phyloP scores from a whole-genome alignment of 805 yeast genomes.

The Cyberlindnera xylosilytica region DNA sequence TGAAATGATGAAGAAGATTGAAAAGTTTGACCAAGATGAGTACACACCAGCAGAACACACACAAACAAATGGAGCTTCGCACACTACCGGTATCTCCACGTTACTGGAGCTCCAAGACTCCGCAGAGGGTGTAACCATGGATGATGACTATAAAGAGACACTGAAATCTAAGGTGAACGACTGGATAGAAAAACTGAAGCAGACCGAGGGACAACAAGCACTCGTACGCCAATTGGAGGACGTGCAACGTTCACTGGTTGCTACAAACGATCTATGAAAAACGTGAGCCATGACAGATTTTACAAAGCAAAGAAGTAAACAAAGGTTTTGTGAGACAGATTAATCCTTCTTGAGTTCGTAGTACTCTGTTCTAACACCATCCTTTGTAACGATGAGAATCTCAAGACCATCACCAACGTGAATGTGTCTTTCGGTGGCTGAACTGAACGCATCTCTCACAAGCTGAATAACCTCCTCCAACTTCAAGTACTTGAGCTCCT shows the following conservation, averaged over 20 bases:
- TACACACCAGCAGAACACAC: neutral
- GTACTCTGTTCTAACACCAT: slow-evolving; percentile 82
- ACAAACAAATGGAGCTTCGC: neutral
- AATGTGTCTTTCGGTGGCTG: slow-evolving; percentile 98
- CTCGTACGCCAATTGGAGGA: slow-evolving; percentile 17
- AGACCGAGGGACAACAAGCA: neutral
- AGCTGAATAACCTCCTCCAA: slow-evolving; percentile 84
- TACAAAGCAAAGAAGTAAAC: neutral
- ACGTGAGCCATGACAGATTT: no score
- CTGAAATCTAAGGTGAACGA: slow-evolving; percentile 6
- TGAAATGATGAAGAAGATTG: slow-evolving; percentile 24
- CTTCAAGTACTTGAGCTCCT: slow-evolving; percentile 56
- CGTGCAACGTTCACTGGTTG: slow-evolving; percentile 8
- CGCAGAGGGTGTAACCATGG: neutral
- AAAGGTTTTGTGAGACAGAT: no score
- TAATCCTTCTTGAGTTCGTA: slow-evolving; percentile 87
- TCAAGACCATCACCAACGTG: slow-evolving; percentile 97
- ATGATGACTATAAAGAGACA: slow-evolving; percentile 6
- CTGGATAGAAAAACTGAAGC: slow-evolving; percentile 11
- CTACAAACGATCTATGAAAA: no score
- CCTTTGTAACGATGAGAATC: slow-evolving; percentile 86
- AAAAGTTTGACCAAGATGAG: slow-evolving; percentile 14
- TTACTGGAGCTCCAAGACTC: slow-evolving; percentile 4
- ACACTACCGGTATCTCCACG: slow-evolving; percentile 3
- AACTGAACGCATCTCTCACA: slow-evolving; percentile 90